A percentile compares a stretch with the other conserved stretches of the same genome.
phyloP scores from a whole-genome alignment of 73 alveolate species.

The Uronychia setigera region DNA sequence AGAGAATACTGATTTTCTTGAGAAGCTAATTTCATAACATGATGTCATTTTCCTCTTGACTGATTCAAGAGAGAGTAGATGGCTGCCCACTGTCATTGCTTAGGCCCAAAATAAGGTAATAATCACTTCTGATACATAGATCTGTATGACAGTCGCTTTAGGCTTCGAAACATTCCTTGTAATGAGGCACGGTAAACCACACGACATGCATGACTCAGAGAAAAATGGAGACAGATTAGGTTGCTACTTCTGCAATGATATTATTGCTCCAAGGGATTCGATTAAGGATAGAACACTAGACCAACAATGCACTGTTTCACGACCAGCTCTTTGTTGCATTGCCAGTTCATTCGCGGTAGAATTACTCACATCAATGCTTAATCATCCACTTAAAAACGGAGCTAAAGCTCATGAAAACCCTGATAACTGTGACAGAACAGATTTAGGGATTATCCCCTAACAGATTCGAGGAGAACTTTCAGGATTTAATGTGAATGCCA shows the following conservation, averaged over 20 bases:
- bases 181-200: slow-evolving; percentile 93
- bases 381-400: slow-evolving; percentile 90
- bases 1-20: slow-evolving; percentile 69
- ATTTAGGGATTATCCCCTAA: slow-evolving; percentile 80
- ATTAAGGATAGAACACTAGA: slow-evolving; percentile 96
- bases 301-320: slow-evolving; percentile 96
- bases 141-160: slow-evolving; percentile 94
- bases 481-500: slow-evolving; percentile 63
- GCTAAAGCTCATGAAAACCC: slow-evolving; percentile 66
- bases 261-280: slow-evolving; percentile 97
- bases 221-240: slow-evolving; percentile 92
- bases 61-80: slow-evolving; percentile 97
- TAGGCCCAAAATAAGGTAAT: slow-evolving; percentile 77
- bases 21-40: slow-evolving; percentile 82
- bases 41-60: slow-evolving; percentile 95
- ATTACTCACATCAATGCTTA: slow-evolving; percentile 83
- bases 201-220: slow-evolving; percentile 49
- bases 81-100: slow-evolving; percentile 98
- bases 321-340: slow-evolving; percentile 96
- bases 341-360: slow-evolving; percentile 94
- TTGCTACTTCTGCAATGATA: slow-evolving; percentile 98
- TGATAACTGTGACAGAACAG: slow-evolving; percentile 66
- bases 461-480: slow-evolving; percentile 90
- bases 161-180: slow-evolving; percentile 97
- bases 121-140: slow-evolving; percentile 12